Conservation (phyloP, 2,329 filamentous ascomycete species). For the Colletotrichum sp. region DNA sequence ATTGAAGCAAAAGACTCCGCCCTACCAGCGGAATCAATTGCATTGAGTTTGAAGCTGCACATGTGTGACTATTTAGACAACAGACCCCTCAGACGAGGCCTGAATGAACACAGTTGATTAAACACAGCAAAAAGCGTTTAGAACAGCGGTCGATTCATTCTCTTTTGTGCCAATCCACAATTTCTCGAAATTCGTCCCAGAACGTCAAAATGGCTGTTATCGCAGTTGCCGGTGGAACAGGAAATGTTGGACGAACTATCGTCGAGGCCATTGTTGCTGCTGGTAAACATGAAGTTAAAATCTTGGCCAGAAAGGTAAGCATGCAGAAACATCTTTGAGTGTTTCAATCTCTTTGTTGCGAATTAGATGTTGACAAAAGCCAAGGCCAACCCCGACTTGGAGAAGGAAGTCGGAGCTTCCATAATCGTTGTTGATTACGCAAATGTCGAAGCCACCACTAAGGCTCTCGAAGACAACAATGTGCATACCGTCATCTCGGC, state of each 20-base stretch:
- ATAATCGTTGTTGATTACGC: constrained; percentile 33
- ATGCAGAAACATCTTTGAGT: too few relatives aligned
- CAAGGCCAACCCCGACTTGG: constrained; percentile 22
- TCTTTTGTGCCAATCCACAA: not conserved
- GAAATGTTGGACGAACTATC: constrained; percentile 48
- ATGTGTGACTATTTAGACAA: not conserved
- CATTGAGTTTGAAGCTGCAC: not conserved
- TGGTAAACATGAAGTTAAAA: constrained; percentile 40
- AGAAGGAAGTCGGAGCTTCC: constrained; percentile 26
- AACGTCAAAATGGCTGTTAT: constrained; percentile 29
- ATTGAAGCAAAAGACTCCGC: not conserved
- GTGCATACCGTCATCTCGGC: constrained; percentile 50
- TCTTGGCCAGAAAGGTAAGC: constrained; percentile 45
- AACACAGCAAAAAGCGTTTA: not conserved
- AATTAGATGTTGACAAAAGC: not conserved
- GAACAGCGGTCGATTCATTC: not conserved
- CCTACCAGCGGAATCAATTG: not conserved
- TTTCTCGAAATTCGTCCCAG: not conserved
- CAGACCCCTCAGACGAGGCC: not conserved
- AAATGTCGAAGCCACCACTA: constrained; percentile 24
- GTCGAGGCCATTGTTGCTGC: constrained; percentile 44
- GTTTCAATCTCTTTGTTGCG: not conserved
- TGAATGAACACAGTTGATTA: not conserved
- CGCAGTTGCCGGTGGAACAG: constrained; percentile 52
- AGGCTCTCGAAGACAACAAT: constrained; percentile 36